These are phyloP conservation scores for Helichrysum umbraculigerum DNA, from an alignment of 129 eudicot genomes.

Conservation along the genomic window DNA sequence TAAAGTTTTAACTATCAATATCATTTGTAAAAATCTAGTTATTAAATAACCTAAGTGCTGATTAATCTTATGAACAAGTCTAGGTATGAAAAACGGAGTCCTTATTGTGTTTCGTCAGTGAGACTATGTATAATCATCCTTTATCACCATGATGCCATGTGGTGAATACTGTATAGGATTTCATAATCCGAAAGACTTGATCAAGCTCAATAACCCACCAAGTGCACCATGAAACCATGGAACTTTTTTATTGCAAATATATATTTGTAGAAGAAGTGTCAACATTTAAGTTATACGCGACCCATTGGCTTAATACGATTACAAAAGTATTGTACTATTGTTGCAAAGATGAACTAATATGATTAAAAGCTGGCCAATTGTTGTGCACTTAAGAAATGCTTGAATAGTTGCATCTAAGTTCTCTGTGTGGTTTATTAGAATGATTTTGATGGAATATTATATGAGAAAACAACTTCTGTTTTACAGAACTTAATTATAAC, in stretches of 20 bases:
- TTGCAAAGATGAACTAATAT: background rate
- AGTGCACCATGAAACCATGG: background rate
- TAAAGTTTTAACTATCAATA: background rate
- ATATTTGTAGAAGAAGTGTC: no score
- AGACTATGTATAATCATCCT: background rate
- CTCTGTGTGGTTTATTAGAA: conserved; percentile 7
- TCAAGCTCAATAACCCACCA: background rate
- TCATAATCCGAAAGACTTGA: background rate
- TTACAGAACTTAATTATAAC: conserved; percentile 1
- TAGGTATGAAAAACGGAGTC: background rate
- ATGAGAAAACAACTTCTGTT: background rate
- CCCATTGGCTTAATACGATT: no score
- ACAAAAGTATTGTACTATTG: background rate
- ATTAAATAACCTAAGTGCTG: background rate
- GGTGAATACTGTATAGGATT: background rate
- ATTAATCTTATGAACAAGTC: background rate
- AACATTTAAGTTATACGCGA: no score
- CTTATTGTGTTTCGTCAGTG: background rate
- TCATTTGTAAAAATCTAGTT: background rate
- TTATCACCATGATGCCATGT: background rate
- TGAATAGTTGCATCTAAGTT: background rate
- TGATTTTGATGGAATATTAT: background rate
- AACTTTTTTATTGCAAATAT: no score
- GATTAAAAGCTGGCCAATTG: background rate
- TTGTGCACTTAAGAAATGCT: background rate